Evolutionary conservation across 164 flowering plant genomes (phyloP).

Genomic region (Macadamia tetraphylla): DNA sequence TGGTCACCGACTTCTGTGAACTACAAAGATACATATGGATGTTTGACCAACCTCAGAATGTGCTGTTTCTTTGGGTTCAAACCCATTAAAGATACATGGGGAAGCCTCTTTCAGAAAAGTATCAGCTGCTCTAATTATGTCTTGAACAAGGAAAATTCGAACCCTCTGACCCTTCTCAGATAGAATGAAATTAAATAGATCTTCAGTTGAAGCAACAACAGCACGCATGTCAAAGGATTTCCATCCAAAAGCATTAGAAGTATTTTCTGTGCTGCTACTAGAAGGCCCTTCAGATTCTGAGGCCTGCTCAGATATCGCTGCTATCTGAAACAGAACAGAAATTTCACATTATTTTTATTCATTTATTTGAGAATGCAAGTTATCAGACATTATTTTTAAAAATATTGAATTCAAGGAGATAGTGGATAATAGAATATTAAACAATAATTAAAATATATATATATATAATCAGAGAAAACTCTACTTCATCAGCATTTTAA

Average conservation of each 20-base stretch:
- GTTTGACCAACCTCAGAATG: constrained; percentile 38
- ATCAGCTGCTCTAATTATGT: constrained; percentile 67
- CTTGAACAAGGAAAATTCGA: constrained; percentile 66
- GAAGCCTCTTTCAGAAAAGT: constrained; percentile 42
- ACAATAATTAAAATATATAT: too few relatives aligned
- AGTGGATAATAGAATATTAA: too few relatives aligned
- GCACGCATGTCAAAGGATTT: constrained; percentile 69
- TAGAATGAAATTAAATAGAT: constrained; percentile 69
- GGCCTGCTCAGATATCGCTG: constrained; percentile 84
- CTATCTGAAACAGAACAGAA: constrained; percentile 42
- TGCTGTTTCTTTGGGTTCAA: constrained; percentile 11
- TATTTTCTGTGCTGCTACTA: constrained; percentile 4
- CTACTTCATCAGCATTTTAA: too few relatives aligned
- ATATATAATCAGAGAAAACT: too few relatives aligned
- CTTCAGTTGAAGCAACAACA: constrained; percentile 89
- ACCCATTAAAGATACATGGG: constrained; percentile 25
- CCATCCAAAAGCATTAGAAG: constrained; percentile 47
- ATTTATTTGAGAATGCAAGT: too few relatives aligned
- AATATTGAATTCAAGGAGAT: too few relatives aligned
- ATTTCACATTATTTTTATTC: not conserved
- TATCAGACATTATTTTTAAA: too few relatives aligned
- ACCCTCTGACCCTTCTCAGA: constrained; percentile 78
- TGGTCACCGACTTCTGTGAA: too few relatives aligned
- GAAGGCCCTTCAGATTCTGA: constrained; percentile 32
- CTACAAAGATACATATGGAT: too few relatives aligned